These are phyloP conservation scores for Paracoccidioides brasiliensis DNA, from an alignment of 2,329 filamentous ascomycete species.

Conservation along the genomic window DNA sequence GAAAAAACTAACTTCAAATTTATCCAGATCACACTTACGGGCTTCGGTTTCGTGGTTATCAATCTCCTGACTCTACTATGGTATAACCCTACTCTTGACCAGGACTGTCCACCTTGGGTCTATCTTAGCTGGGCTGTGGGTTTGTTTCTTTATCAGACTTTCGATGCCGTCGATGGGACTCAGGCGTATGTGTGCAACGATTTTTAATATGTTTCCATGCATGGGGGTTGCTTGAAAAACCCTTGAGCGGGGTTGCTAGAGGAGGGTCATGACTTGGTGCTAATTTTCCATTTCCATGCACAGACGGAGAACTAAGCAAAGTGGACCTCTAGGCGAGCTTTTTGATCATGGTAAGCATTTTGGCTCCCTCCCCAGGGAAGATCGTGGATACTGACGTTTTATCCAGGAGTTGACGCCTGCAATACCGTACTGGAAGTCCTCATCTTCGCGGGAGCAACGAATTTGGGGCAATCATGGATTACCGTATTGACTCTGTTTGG, in stretches of 20 bases:
- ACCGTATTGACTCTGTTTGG: constrained; percentile 75
- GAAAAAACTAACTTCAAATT: neutral
- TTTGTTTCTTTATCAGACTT: constrained; percentile 92
- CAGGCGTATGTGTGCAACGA: constrained; percentile 58
- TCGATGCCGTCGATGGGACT: constrained; percentile 89
- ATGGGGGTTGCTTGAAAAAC: neutral
- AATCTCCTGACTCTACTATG: constrained; percentile 88
- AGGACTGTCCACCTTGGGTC: constrained; percentile 89
- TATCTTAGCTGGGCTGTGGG: constrained; percentile 85
- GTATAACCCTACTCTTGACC: constrained; percentile 89
- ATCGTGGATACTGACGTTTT: constrained; percentile 7
- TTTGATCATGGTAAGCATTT: constrained; percentile 68
- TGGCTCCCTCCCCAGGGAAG: neutral
- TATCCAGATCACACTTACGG: constrained; percentile 65
- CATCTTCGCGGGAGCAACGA: constrained; percentile 83
- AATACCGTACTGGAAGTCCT: constrained; percentile 92
- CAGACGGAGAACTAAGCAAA: constrained; percentile 77
- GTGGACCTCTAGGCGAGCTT: constrained; percentile 84
- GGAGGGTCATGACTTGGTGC: neutral
- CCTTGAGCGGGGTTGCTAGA: neutral
- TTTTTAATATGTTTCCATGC: neutral
- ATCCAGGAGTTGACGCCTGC: constrained; percentile 66
- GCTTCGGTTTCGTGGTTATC: constrained; percentile 75
- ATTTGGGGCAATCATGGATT: constrained; percentile 83
- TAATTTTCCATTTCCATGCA: constrained; percentile 1